Conservation (phyloP, 108 stramenopile genomes). For the Cyclostephanos invisitatus region DNA sequence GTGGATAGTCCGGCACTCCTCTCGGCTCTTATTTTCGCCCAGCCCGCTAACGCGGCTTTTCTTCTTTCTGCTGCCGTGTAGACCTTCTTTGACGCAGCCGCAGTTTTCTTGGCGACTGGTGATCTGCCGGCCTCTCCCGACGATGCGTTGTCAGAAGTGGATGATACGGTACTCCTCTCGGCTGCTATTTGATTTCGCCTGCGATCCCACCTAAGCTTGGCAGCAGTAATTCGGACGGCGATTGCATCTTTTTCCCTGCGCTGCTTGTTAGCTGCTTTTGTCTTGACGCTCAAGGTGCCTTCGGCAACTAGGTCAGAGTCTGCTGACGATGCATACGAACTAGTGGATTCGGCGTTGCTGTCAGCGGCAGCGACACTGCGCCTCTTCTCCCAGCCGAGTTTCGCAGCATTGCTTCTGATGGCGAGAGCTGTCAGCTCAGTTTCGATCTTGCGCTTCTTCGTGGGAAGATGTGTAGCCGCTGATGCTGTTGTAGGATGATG, state of each 20-base stretch:
- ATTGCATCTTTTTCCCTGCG: neutral
- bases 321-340: neutral
- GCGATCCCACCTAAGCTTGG: constrained; percentile 30
- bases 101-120: neutral
- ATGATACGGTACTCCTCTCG: constrained; percentile 1
- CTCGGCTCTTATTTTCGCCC: constrained; percentile 25
- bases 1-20: constrained; percentile 13
- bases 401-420: constrained; percentile 23
- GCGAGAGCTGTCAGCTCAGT: neutral
- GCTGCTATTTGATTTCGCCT: constrained; percentile 19
- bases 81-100: constrained; percentile 7
- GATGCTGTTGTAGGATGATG: neutral
- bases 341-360: neutral
- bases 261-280: neutral
- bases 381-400: constrained; percentile 18
- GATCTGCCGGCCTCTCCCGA: neutral
- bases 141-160: constrained; percentile 13
- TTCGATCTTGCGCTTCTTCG: constrained; percentile 8
- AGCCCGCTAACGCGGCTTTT: constrained; percentile 25
- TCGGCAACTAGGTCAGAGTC: neutral
- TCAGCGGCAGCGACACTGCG: neutral
- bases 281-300: neutral
- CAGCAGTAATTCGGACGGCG: constrained; percentile 8
- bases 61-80: constrained; percentile 30
- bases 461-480: neutral